Base-by-base conservation (phyloP, 352 stramenopile species). In the Phytopythium oedochilum region DNA sequence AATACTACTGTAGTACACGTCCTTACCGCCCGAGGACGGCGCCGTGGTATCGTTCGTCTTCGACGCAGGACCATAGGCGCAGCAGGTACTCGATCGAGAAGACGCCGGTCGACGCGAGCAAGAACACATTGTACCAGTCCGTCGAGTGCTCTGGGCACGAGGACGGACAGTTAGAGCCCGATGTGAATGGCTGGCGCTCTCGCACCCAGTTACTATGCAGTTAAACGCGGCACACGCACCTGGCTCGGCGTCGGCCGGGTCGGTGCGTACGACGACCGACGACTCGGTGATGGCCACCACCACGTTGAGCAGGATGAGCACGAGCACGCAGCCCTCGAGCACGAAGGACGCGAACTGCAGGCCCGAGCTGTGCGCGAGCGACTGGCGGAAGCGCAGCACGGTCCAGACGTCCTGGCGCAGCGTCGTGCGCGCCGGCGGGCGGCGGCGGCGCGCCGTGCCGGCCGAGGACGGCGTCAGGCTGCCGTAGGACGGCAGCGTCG, bases 11-110 rank as follows among this genome's bases (percentile, higher is more conserved):
- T n/a, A 60, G 23, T 44, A 52, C 23, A 15, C 0, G 0, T 11
- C n/a, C 53, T 11, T 53, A 86, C 75, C 77, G 57, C 39, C 75
- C 73, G 46, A 59, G 45, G 34, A 86, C 53, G 0, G 59, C 52
- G 42, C 67, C 61, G 22, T 65, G 62, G 56, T 68, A 86, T 18
- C 73, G 61, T 28, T 82, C 59, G 59, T 88, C 77, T 44, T 84
- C 77, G 5, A 83, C 69, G 40, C 77, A 88, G 9, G 75, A 84
- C 77, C 77, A 88, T 9, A 84, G 45, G 10, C 77, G 73, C 39
- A 88, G 61, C 4, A 40, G 47, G 36, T 88, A 88, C 56, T 88
- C 75, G 36, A 85, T 64, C 20, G 77, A 77, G 53, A 88, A 88
- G 25, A 88, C 71, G 31, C 73, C 57, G 6, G 77, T 84, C 14